Evolutionary conservation across 2,329 filamentous ascomycete species (phyloP), one percentile per base, ranked within the genome.

Genomic region (Neofusicoccum laricinum): DNA sequence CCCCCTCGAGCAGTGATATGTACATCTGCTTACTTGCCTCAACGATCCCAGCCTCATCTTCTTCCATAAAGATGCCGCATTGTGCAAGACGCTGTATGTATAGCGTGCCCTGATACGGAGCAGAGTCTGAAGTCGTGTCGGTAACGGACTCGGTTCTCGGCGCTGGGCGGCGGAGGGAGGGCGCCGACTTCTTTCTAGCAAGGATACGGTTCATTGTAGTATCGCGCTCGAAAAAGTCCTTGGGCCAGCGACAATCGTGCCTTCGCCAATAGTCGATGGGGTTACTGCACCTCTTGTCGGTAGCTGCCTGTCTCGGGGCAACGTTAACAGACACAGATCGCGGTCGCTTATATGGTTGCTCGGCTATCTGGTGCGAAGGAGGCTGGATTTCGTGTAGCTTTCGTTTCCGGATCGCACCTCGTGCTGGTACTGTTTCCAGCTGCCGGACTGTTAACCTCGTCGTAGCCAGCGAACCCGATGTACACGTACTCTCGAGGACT

Each of bases 61-160:
- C 70, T 14, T 55, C 58, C 75, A 83, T 80, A 62, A 75, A 80
- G 67, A 72, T 77, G 40, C 78, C 77, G 64, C 78, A 79, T 17
- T 71, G 75, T 21, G 64, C 69, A 64, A 81, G 78, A 0, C 78
- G 46, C 5, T 59, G 69, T 66, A 68, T 51, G 65, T 81, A 82
- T n/a, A 71, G 70, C 50, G 69, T 61, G 66, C 77, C 68, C 36
- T 51, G 25, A 40, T 68, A 71, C 4, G 65, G 61, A 57, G 67
- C 66, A 58, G 67, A 69, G 62, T 70, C 46, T 25, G 46, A 49
- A 10, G 19, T 15, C 21, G 46, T 32, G 46, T 49, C 46, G 46
- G 46, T 49, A n/a, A 49, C 21, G 46, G 46, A 49, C 17, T 71
- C 41, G 64, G 58, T 45, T 69, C 68, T 41, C 38, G 1, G 32